Conservation (phyloP, 2,329 filamentous ascomycete genomes). For the Gliomastix tumulicola region DNA sequence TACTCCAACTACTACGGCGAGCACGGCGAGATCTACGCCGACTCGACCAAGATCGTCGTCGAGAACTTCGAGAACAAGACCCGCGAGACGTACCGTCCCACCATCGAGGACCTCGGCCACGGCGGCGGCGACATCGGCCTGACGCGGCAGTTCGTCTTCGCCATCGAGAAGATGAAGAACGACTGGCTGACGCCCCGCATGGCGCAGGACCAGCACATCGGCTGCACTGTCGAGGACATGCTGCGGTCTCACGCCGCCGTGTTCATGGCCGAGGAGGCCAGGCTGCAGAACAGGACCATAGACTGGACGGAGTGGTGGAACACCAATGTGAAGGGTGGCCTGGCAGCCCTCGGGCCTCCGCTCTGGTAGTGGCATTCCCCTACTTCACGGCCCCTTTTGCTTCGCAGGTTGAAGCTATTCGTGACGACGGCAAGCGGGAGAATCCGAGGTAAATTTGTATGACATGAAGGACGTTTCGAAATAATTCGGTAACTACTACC, state of each 20-base stretch:
- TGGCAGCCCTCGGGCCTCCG: no score
- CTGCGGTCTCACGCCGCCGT: conserved; percentile 88
- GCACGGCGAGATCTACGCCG: conserved; percentile 77
- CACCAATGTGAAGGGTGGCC: conserved; percentile 19
- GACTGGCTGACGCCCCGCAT: conserved; percentile 55
- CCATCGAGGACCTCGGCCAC: conserved; percentile 27
- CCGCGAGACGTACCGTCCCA: conserved; percentile 19
- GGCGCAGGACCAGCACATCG: conserved; percentile 71
- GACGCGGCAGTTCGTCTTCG: conserved; percentile 73
- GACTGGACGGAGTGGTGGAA: conserved; percentile 75
- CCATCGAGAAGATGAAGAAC: conserved; percentile 73
- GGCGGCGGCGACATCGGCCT: conserved; percentile 46
- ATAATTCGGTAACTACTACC: no score
- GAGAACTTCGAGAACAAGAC: conserved; percentile 45
- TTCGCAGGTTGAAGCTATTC: no score
- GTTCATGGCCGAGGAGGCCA: conserved; percentile 87
- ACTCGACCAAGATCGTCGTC: conserved; percentile 69
- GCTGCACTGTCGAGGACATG: conserved; percentile 78
- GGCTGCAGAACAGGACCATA: conserved; percentile 61
- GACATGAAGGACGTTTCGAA: no score
- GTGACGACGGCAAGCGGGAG: no score
- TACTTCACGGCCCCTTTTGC: no score
- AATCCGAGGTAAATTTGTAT: no score
- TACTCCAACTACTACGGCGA: conserved; percentile 83
- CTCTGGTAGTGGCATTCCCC: no score